Percentiles rank a stretch among this genome's conserved stretches.
Evolutionary conservation across 805 yeast species (phyloP).

Genomic region (Kodamaea neixiangensis): DNA sequence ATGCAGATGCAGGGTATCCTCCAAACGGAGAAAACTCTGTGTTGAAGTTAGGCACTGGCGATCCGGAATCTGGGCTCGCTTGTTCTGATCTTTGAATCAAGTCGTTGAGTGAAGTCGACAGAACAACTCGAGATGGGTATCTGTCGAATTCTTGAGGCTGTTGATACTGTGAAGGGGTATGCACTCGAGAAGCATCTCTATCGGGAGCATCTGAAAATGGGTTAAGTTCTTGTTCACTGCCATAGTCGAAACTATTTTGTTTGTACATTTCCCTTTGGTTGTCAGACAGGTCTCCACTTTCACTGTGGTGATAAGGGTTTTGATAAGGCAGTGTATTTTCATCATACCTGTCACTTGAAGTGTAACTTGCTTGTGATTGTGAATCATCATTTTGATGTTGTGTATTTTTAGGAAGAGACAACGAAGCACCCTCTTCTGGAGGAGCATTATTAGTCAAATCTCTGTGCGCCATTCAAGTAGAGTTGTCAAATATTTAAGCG

Average conservation of each 20-base stretch:
- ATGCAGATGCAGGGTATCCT: conserved; percentile 89
- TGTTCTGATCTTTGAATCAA: conserved; percentile 1
- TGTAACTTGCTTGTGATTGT: neutral
- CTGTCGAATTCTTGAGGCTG: conserved; percentile 40
- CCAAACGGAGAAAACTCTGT: conserved; percentile 66
- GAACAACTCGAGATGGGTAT: conserved; percentile 64
- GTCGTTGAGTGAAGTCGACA: conserved; percentile 38
- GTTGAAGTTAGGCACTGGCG: conserved; percentile 34
- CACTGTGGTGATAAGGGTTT: neutral
- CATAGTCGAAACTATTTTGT: neutral
- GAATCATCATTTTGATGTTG: neutral
- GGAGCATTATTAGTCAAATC: conserved; percentile 21
- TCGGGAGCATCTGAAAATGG: neutral
- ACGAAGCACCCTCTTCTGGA: conserved; percentile 9
- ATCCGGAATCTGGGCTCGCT: neutral
- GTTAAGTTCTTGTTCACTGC: neutral
- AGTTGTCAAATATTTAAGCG: too few species aligned
- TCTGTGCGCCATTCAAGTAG: conserved; percentile 11
- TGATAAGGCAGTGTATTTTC: neutral
- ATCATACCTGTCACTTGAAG: neutral
- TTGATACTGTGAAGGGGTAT: neutral
- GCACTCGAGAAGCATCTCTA: neutral
- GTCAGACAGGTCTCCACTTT: neutral
- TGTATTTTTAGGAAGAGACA: neutral
- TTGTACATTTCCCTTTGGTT: neutral